Base-by-base conservation (phyloP, 208 protist species). In the Leptomonas seymouri region DNA sequence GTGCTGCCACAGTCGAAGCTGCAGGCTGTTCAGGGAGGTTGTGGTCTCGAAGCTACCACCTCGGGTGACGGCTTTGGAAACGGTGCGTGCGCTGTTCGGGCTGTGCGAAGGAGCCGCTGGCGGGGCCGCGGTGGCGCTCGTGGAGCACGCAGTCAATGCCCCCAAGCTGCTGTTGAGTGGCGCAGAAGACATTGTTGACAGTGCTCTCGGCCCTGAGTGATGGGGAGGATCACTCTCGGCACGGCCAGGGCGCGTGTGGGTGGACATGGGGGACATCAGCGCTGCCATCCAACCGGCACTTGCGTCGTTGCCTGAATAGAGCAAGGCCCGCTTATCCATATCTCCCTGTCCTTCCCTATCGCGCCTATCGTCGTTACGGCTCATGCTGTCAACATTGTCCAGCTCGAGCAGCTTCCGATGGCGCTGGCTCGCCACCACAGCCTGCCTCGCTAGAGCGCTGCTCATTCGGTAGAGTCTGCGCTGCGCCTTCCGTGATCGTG, bases 1-100 rank as follows among this genome's bases (percentile, higher is more conserved):
- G 61, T 67, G 34, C 23, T 67, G 61, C 61, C 61, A 67, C 34
- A 67, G 61, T 3, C 61, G 61, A 36, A 48, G 46, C 49, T 67
- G 61, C 48, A 67, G 34, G 14, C 61, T 67, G 3, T 46, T 67
- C 21, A 67, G 21, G 3, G 61, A 67, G 20, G 49, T 34, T 3
- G 34, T 20, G 0, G 49, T 57, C 9, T 41, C 14, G 48, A 57
- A 45, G 61, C 61, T 67, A 48, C 61, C 49, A 16, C n/a, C n/a
- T 27, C 3, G 50, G 7, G 8, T n/a, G 14, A 44, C 34, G 54
- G 23, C 34, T 34, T 59, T 9, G 11, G 31, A 36, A 46, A 11
- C 8, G 12, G 18, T 6, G 23, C 30, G 20, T 15, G 30, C 18
- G 27, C 57, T 63, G 57, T 27, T 7, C 11, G 5, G 44, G 27